A percentile compares a stretch with the other conserved stretches of the same genome.
These are phyloP conservation scores for Platismatia glauca DNA, from an alignment of 495 filamentous ascomycete species.

Conservation along the genomic window DNA sequence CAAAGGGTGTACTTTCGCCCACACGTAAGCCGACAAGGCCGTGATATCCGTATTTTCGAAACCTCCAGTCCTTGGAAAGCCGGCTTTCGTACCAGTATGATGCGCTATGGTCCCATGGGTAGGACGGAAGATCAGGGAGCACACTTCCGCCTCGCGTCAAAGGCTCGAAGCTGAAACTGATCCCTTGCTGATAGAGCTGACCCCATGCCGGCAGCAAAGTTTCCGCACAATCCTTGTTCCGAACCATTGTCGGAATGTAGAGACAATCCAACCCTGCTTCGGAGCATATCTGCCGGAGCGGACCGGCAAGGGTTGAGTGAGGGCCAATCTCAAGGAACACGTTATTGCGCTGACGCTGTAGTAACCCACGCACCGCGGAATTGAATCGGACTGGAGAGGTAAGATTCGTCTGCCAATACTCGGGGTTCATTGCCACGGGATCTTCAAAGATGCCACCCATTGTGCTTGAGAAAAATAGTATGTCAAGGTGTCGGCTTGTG, in stretches of 20 bases:
- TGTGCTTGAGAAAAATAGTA: slow-evolving; percentile 30
- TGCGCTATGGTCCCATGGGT: slow-evolving; percentile 42
- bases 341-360: slow-evolving; percentile 27
- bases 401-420: slow-evolving; percentile 33
- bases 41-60: slow-evolving; percentile 37
- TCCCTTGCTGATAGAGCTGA: slow-evolving; percentile 23
- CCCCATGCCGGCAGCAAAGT: slow-evolving; percentile 28
- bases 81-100: slow-evolving; percentile 42
- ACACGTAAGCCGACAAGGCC: slow-evolving; percentile 38
- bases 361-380: slow-evolving; percentile 24
- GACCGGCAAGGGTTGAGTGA: slow-evolving; percentile 34
- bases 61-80: slow-evolving; percentile 37
- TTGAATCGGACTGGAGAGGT: slow-evolving; percentile 30
- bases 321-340: slow-evolving; percentile 41
- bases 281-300: slow-evolving; percentile 30
- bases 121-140: slow-evolving; percentile 38
- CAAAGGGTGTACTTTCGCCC: slow-evolving; percentile 32
- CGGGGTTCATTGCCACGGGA: slow-evolving; percentile 19
- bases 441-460: slow-evolving; percentile 22
- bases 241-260: slow-evolving; percentile 31
- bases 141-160: slow-evolving; percentile 29
- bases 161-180: slow-evolving; percentile 19
- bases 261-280: slow-evolving; percentile 2
- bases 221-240: slow-evolving; percentile 18
- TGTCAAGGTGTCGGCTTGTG: not conserved